Evolutionary conservation across 2,329 filamentous ascomycete genomes (phyloP).

Genomic region (Neonectria magnoliae): DNA sequence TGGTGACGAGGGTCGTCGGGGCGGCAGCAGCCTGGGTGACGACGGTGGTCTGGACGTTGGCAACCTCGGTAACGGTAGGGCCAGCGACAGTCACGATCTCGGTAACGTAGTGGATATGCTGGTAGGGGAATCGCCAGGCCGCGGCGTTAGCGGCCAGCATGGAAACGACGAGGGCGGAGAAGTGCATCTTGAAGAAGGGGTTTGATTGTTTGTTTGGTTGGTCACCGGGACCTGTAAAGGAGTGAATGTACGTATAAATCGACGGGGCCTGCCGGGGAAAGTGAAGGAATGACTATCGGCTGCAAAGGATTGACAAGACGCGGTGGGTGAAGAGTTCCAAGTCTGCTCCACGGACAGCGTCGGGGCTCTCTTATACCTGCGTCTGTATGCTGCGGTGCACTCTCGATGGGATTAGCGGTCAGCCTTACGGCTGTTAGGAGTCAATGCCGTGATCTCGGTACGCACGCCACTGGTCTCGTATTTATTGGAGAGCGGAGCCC

Average conservation of each 20-base stretch:
- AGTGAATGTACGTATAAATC: not conserved
- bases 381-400: not conserved
- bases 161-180: slow-evolving; percentile 20
- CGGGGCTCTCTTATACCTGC: slow-evolving; percentile 10
- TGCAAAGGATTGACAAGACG: slow-evolving; percentile 24
- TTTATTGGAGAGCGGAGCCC: slow-evolving; percentile 8
- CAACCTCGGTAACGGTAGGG: slow-evolving; percentile 1
- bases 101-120: slow-evolving; percentile 8
- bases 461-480: not conserved
- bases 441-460: not conserved
- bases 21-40: not conserved
- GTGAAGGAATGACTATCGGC: slow-evolving; percentile 6
- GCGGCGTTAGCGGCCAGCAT: slow-evolving; percentile 29
- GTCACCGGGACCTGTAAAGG: slow-evolving; percentile 19
- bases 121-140: slow-evolving; percentile 22
- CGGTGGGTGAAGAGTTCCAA: slow-evolving; percentile 5
- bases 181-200: slow-evolving; percentile 19
- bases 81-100: slow-evolving; percentile 26
- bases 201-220: not conserved
- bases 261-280: slow-evolving; percentile 22
- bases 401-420: not conserved
- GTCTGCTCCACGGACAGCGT: not conserved
- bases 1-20: slow-evolving; percentile 13
- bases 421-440: not conserved
- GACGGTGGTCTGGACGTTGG: not conserved